These are phyloP conservation scores for Aspergillus kassunensis DNA, from an alignment of 495 filamentous ascomycete species.

Conservation along the genomic window DNA sequence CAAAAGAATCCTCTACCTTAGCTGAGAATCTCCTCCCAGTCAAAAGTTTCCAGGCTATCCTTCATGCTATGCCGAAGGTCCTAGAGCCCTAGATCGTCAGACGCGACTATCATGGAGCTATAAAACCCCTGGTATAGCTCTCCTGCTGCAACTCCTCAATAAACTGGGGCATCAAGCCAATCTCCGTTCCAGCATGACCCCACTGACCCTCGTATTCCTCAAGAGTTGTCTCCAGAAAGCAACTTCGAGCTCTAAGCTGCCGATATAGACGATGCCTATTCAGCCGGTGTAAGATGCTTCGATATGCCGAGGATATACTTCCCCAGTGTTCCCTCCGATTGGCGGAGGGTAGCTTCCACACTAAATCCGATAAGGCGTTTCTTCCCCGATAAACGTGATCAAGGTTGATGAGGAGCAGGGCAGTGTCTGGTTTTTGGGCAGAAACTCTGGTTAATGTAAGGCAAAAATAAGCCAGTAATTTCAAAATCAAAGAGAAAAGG, in stretches of 20 bases:
- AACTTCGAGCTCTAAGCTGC: neutral
- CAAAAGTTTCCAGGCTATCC: neutral
- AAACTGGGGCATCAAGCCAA: neutral
- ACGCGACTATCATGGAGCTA: neutral
- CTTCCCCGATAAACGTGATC: neutral
- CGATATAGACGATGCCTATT: neutral
- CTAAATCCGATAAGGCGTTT: neutral
- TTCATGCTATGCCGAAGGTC: neutral
- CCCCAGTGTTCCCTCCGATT: neutral
- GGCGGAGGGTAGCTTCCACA: neutral
- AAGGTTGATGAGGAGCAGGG: neutral
- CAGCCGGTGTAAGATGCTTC: neutral
- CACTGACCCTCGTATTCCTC: neutral
- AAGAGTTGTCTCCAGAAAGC: neutral
- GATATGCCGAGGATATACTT: neutral
- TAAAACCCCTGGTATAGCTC: neutral
- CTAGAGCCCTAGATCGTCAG: neutral
- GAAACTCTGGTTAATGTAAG: too few species aligned
- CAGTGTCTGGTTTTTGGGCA: neutral
- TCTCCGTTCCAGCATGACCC: neutral
- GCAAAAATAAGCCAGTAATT: too few species aligned
- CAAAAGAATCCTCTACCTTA: too few species aligned
- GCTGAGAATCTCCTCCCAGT: neutral
- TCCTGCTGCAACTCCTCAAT: neutral
- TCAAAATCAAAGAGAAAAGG: too few species aligned